Conservation (phyloP, 257 asterid genomes). For the Misopates orontium region DNA sequence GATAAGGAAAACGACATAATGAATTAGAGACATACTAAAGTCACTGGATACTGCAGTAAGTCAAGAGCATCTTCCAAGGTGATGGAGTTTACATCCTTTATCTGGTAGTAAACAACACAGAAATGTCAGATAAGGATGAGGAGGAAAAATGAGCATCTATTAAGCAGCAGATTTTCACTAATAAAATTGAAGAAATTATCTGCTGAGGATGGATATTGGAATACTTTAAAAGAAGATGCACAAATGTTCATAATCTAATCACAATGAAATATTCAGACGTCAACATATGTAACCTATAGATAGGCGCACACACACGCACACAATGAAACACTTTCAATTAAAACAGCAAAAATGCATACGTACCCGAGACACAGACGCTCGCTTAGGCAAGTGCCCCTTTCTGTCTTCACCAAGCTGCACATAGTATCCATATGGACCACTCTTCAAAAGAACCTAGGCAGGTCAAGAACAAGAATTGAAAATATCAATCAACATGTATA, state of each 20-base stretch:
- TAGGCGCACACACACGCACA: not conserved
- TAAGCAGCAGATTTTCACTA: constrained; percentile 2
- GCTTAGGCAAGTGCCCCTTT: constrained; percentile 73
- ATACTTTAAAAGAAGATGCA: not conserved
- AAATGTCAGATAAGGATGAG: constrained; percentile 19
- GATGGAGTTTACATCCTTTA: constrained; percentile 60
- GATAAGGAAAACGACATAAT: not conserved
- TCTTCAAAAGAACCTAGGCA: constrained; percentile 69
- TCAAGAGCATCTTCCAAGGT: constrained; percentile 81
- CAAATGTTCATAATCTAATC: too few species aligned
- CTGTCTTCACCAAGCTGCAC: constrained; percentile 96
- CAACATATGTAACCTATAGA: too few species aligned
- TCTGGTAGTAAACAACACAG: constrained; percentile 35
- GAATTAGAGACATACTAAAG: constrained; percentile 52
- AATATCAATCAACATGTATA: constrained; percentile 15
- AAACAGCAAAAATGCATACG: constrained; percentile 29
- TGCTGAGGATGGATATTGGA: not conserved
- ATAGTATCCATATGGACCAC: constrained; percentile 85
- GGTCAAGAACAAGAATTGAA: constrained; percentile 21
- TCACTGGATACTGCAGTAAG: constrained; percentile 77
- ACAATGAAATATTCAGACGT: too few species aligned
- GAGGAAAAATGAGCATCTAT: constrained; percentile 10
- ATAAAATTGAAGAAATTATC: not conserved
- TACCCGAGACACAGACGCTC: constrained; percentile 71
- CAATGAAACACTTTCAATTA: constrained; percentile 6